Evolutionary conservation across 2,329 filamentous ascomycete species (phyloP).

Genomic region (Aureobasidium pullulans): DNA sequence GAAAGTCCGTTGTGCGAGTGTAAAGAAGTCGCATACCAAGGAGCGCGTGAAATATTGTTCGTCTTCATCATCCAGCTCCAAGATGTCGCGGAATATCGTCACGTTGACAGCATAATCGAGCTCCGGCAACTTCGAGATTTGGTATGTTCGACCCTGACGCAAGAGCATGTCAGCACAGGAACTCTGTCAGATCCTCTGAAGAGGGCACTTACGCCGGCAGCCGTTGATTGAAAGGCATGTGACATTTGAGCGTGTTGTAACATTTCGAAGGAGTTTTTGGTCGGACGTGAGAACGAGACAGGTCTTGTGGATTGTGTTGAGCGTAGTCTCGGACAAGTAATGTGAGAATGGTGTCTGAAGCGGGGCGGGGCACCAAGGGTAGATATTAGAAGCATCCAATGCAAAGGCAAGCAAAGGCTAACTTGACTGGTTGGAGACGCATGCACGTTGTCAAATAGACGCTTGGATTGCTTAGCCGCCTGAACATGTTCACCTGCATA

Average conservation of each 20-base stretch:
- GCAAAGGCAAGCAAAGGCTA: not conserved
- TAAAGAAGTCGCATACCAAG: slow-evolving; percentile 4
- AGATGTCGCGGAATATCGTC: not conserved
- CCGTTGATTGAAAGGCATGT: not conserved
- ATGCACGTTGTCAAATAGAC: slow-evolving; percentile 9
- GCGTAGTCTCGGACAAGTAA: not conserved
- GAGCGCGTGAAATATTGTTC: slow-evolving; percentile 9
- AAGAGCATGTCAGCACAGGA: not conserved
- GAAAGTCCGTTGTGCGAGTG: not conserved
- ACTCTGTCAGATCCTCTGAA: not conserved
- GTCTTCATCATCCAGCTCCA: slow-evolving; percentile 10
- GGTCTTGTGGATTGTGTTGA: not conserved
- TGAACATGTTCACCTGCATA: slow-evolving; percentile 8
- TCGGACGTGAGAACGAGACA: not conserved
- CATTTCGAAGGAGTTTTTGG: not conserved
- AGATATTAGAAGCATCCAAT: not conserved
- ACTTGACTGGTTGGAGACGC: slow-evolving; percentile 1
- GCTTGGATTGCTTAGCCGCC: slow-evolving; percentile 7
- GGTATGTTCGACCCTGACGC: slow-evolving; percentile 4
- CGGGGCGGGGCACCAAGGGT: not conserved
- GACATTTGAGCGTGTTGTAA: slow-evolving; percentile 8
- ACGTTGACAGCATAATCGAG: slow-evolving; percentile 4
- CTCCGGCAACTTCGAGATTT: slow-evolving; percentile 3
- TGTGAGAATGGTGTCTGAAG: not conserved
- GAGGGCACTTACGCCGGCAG: not conserved